phyloP scores from a whole-genome alignment of 441 rosid species.

The Gossypium schwendimanii region DNA sequence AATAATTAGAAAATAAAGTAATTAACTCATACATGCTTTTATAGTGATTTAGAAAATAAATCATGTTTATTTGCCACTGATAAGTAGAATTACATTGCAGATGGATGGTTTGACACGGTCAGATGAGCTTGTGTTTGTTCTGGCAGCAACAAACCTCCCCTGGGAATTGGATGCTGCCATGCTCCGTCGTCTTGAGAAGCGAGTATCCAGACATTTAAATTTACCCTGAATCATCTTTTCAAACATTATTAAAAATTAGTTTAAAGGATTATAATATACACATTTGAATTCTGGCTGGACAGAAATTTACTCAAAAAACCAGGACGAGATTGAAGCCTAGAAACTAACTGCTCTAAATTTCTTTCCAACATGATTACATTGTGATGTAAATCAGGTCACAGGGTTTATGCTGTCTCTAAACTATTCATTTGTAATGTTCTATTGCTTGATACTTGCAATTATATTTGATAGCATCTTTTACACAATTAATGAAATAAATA shows the following conservation, averaged over 20 bases:
- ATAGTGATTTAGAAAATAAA: not conserved
- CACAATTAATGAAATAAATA: not conserved
- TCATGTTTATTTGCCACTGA: conserved; percentile 3
- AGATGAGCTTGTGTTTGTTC: conserved; percentile 84
- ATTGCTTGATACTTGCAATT: not conserved
- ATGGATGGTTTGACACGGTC: conserved; percentile 88
- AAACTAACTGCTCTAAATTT: not conserved
- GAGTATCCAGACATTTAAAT: conserved; percentile 54
- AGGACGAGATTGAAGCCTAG: not conserved
- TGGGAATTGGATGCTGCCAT: conserved; percentile 98
- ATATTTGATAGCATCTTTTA: not conserved
- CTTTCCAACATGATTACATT: not conserved
- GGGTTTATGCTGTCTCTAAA: not conserved
- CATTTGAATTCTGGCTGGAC: not conserved
- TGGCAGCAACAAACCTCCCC: conserved; percentile 96
- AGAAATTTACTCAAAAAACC: not conserved
- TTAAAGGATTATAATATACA: not conserved
- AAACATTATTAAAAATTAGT: not conserved
- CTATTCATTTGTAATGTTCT: not conserved
- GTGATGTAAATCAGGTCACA: not conserved
- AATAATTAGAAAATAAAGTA: not conserved
- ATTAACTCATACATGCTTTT: not conserved
- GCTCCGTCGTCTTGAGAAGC: conserved; percentile 92
- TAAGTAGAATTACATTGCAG: conserved; percentile 42
- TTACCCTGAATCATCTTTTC: not conserved